phyloP scores from a whole-genome alignment of 2,329 filamentous ascomycete species.

The Curvularia hawaiiensis region DNA sequence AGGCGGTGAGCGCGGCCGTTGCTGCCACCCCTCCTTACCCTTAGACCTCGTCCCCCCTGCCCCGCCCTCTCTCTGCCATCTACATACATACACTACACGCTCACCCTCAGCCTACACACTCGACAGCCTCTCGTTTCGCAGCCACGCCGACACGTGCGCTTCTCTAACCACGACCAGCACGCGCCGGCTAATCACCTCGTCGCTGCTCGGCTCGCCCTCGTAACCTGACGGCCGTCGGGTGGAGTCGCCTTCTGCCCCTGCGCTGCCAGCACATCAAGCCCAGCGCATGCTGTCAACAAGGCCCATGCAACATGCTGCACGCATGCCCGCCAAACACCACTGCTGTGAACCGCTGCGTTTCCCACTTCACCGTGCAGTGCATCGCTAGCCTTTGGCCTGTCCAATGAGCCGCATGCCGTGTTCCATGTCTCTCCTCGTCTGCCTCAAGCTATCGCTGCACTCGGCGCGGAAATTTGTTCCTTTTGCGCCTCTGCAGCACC shows the following conservation, averaged over 20 bases:
- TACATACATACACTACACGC: not conserved
- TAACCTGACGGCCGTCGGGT: slow-evolving; percentile 31
- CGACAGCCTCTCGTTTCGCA: not conserved
- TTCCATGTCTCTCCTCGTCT: slow-evolving; percentile 8
- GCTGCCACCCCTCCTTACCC: slow-evolving; percentile 1
- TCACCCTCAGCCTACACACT: too few relatives aligned
- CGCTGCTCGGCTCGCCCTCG: slow-evolving; percentile 18
- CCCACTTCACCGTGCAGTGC: slow-evolving; percentile 37
- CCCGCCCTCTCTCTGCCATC: too few relatives aligned
- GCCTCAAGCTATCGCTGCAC: not conserved
- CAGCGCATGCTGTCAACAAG: slow-evolving; percentile 38
- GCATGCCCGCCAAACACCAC: slow-evolving; percentile 11
- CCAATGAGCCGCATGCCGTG: slow-evolving; percentile 31
- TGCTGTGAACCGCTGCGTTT: slow-evolving; percentile 34
- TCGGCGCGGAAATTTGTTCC: slow-evolving; percentile 10
- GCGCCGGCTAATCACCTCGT: slow-evolving; percentile 25
- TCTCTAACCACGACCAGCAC: slow-evolving; percentile 7
- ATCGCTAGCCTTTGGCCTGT: slow-evolving; percentile 26
- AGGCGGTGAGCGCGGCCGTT: not conserved
- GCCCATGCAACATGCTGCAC: slow-evolving; percentile 27
- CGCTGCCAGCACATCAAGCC: slow-evolving; percentile 20
- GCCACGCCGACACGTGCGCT: slow-evolving; percentile 5
- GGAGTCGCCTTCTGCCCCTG: slow-evolving; percentile 19
- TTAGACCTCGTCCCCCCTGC: too few relatives aligned
- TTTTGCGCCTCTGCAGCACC: slow-evolving; percentile 19